phyloP scores from a whole-genome alignment of 2,329 filamentous ascomycete genomes.

The Coniochaeta pulveracea region DNA sequence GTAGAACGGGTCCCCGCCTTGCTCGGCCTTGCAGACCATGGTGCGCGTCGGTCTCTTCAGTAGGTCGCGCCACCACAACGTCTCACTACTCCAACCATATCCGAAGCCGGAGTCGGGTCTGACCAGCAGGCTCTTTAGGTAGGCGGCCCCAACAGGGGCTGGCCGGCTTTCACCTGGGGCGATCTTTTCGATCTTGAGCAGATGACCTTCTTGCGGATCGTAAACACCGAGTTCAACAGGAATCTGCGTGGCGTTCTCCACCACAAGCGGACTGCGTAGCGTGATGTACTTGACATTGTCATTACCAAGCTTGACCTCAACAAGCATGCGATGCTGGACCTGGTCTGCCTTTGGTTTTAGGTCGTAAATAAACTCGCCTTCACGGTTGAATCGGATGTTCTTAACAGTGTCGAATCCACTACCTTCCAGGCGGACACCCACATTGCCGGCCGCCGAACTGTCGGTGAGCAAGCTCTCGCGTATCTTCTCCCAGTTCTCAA shows the following conservation, averaged over 20 bases:
- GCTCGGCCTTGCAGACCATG: slow-evolving; percentile 79
- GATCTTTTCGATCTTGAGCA: slow-evolving; percentile 97
- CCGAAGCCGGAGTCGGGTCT: slow-evolving; percentile 93
- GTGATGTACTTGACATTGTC: slow-evolving; percentile 99
- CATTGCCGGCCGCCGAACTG: slow-evolving; percentile 59
- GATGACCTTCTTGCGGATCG: slow-evolving; percentile 73
- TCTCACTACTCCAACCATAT: slow-evolving; percentile 87
- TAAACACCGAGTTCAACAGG: slow-evolving; percentile 89
- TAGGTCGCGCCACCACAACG: slow-evolving; percentile 86
- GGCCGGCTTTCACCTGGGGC: slow-evolving; percentile 82
- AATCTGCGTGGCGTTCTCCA: slow-evolving; percentile 96
- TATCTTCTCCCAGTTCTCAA: slow-evolving; percentile 94
- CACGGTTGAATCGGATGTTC: slow-evolving; percentile 82
- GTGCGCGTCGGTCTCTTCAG: slow-evolving; percentile 76
- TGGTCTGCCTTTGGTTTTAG: slow-evolving; percentile 79
- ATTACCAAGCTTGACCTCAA: slow-evolving; percentile 79
- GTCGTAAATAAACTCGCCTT: slow-evolving; percentile 85
- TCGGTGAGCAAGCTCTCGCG: slow-evolving; percentile 86
- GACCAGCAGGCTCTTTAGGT: slow-evolving; percentile 76
- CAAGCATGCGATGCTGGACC: slow-evolving; percentile 77
- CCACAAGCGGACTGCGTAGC: slow-evolving; percentile 76
- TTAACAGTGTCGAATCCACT: slow-evolving; percentile 89
- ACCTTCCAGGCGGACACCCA: slow-evolving; percentile 76
- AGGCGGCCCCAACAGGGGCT: slow-evolving; percentile 84
- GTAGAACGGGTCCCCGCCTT: slow-evolving; percentile 83